These are phyloP conservation scores for Sophora flavescens DNA, from an alignment of 306 rosid genomes.

Conservation along the genomic window DNA sequence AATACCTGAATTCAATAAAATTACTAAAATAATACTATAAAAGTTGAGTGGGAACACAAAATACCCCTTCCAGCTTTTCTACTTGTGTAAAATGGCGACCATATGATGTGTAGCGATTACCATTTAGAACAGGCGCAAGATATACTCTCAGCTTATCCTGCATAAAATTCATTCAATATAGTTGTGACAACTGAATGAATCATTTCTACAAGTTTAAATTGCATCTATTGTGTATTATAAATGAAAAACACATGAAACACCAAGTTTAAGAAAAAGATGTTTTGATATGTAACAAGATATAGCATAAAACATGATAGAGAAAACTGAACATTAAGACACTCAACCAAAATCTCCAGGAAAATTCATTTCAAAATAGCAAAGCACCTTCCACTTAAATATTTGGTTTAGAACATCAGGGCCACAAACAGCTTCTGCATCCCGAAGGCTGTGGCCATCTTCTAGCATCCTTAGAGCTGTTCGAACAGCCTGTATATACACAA, in stretches of 20 bases:
- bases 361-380: conserved; percentile 21
- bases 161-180: conserved; percentile 46
- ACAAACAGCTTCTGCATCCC: conserved; percentile 84
- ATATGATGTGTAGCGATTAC: conserved; percentile 90
- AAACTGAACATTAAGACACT: conserved; percentile 30
- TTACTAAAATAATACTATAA: conserved; percentile 28
- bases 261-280: conserved; percentile 7
- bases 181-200: conserved; percentile 36
- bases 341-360: conserved; percentile 7
- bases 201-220: conserved; percentile 6
- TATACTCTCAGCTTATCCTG: conserved; percentile 79
- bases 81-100: conserved; percentile 92
- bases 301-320: neutral
- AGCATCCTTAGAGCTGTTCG: conserved; percentile 80
- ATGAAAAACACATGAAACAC: conserved; percentile 8
- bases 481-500: conserved; percentile 66
- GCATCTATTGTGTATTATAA: conserved; percentile 13
- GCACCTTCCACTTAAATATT: conserved; percentile 90
- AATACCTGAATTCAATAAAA: conserved; percentile 19
- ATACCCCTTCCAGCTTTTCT: conserved; percentile 90
- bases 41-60: conserved; percentile 37
- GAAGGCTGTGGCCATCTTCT: conserved; percentile 66
- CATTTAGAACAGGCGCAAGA: conserved; percentile 80
- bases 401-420: conserved; percentile 69
- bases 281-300: conserved; percentile 28